phyloP scores from a whole-genome alignment of 176 grass and related monocot species.

The maize (Zea mays) region DNA sequence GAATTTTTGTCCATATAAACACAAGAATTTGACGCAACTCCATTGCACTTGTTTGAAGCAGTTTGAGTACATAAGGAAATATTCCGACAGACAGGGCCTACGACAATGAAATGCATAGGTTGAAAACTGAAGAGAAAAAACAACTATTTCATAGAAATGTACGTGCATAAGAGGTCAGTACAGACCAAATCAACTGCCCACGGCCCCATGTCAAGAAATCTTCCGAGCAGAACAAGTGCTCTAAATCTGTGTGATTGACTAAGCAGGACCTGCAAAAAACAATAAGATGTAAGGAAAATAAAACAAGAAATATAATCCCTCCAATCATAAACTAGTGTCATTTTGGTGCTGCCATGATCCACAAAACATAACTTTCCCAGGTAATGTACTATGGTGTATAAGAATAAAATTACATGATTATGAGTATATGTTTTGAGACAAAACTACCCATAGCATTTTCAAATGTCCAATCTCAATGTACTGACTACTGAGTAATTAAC shows the following conservation, averaged over 20 bases:
- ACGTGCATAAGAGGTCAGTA: conserved; percentile 23
- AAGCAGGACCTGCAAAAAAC: conserved; percentile 75
- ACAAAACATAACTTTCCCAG: not conserved
- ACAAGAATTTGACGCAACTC: conserved; percentile 97
- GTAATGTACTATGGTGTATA: not conserved
- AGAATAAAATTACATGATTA: not conserved
- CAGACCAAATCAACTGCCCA: conserved; percentile 98
- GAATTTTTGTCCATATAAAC: conserved; percentile 99
- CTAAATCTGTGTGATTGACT: conserved; percentile 97
- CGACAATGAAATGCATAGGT: conserved; percentile 31
- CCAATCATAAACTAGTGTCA: not conserved
- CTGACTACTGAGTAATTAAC: not conserved
- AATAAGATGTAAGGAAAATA: conserved; percentile 10
- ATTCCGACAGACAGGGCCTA: conserved; percentile 96
- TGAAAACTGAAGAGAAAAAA: conserved; percentile 28
- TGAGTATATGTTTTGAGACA: not conserved
- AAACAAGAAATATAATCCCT: conserved; percentile 12
- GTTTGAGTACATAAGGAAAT: conserved; percentile 95
- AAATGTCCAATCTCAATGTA: not conserved
- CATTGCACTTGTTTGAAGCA: conserved; percentile 89
- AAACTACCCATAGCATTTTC: not conserved
- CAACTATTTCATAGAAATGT: conserved; percentile 9
- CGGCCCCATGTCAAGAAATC: conserved; percentile 99
- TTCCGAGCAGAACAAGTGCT: conserved; percentile 95
- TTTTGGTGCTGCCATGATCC: not conserved